Conservation (phyloP, 2,329 filamentous ascomycete species). For the Talaromyces sp. region DNA sequence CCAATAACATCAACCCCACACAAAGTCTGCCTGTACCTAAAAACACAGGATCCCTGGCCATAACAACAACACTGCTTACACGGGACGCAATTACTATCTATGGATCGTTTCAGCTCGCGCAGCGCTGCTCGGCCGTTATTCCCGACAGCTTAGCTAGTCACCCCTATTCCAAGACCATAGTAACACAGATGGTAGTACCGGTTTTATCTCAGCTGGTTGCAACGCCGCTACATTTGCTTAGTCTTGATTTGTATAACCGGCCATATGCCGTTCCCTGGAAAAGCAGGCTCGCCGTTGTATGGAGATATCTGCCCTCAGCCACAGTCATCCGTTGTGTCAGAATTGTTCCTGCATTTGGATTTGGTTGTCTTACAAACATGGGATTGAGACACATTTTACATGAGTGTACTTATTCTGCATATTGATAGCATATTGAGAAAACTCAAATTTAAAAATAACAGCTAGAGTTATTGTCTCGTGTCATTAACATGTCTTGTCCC, state of each 20-base stretch:
- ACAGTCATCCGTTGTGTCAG: constrained; percentile 66
- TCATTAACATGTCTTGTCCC: constrained; percentile 2
- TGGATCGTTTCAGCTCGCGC: constrained; percentile 26
- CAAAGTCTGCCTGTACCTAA: background rate
- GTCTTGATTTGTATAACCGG: constrained; percentile 72
- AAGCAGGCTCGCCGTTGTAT: constrained; percentile 57
- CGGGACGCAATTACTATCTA: constrained; percentile 84
- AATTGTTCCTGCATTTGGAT: constrained; percentile 79
- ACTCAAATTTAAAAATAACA: background rate
- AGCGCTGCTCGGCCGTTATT: constrained; percentile 16
- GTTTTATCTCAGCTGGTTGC: constrained; percentile 70
- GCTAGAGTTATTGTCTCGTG: constrained; percentile 6
- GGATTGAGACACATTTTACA: constrained; percentile 20
- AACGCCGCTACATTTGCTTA: constrained; percentile 79
- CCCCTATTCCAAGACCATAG: constrained; percentile 17
- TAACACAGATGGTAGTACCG: constrained; percentile 68
- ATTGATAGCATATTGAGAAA: background rate
- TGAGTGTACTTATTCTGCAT: background rate
- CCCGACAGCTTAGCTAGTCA: constrained; percentile 17
- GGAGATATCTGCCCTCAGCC: constrained; percentile 64
- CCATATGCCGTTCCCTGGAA: constrained; percentile 28
- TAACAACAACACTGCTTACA: constrained; percentile 59
- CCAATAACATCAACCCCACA: background rate
- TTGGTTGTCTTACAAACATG: constrained; percentile 76
- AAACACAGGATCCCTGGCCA: background rate